phyloP scores from a whole-genome alignment of 139 green algal species.

The Astrephomene gubernaculifera region DNA sequence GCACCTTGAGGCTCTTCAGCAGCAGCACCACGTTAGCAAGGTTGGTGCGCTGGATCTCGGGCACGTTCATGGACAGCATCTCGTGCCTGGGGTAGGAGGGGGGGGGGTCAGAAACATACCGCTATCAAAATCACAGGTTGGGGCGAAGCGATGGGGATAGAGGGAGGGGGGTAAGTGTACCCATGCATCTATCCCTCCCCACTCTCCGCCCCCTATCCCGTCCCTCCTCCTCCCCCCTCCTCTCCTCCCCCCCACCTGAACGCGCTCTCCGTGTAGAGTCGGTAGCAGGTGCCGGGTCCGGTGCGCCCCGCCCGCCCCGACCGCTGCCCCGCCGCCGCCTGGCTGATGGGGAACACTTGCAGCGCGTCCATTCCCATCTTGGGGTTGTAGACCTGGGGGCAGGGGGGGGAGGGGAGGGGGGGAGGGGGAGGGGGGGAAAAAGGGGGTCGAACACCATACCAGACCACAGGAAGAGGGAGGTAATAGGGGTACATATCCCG shows the following conservation, averaged over 20 bases:
- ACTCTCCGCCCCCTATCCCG: neutral
- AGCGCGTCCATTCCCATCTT: conserved; percentile 96
- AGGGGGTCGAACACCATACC: too few species aligned
- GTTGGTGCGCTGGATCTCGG: conserved; percentile 99
- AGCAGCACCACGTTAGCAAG: conserved; percentile 98
- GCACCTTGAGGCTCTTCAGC: conserved; percentile 50
- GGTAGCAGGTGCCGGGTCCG: conserved; percentile 95
- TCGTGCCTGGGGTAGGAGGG: conserved; percentile 57
- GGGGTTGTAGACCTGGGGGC: conserved; percentile 75
- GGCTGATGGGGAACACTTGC: conserved; percentile 94
- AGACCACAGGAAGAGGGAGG: too few species aligned
- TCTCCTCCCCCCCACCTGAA: conserved; percentile 61
- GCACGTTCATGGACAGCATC: conserved; percentile 86
- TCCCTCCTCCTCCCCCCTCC: neutral
- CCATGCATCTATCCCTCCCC: neutral
- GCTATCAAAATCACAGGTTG: neutral
- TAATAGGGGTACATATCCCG: too few species aligned
- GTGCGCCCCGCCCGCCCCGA: conserved; percentile 95
- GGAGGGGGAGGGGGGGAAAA: neutral
- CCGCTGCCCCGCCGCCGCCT: conserved; percentile 91
- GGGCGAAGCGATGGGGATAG: too few species aligned
- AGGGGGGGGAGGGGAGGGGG: neutral
- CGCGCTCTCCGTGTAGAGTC: conserved; percentile 91
- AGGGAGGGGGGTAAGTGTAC: too few species aligned
- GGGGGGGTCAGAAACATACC: neutral